Percentiles rank a stretch among this genome's conserved stretches.
Conservation (phyloP, 1,284 basidiomycete genomes). For the Porodaedalea pini region DNA sequence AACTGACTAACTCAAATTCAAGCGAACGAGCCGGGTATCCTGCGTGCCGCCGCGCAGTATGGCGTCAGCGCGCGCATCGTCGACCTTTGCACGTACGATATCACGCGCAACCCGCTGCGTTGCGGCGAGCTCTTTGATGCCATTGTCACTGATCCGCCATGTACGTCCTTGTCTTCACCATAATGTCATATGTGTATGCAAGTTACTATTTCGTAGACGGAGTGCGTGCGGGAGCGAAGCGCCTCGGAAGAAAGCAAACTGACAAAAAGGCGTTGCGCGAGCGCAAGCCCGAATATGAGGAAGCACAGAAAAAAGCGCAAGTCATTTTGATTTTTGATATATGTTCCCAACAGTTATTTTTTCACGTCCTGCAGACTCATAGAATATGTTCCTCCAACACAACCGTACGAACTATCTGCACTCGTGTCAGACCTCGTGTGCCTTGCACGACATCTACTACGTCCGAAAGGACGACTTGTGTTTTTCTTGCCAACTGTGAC, state of each 20-base stretch:
- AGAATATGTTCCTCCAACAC: constrained; percentile 82
- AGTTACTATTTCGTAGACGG: constrained; percentile 59
- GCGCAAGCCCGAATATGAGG: constrained; percentile 31
- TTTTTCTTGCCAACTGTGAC: constrained; percentile 94
- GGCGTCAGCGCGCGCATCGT: constrained; percentile 73
- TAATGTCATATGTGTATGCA: neutral
- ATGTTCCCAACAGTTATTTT: constrained; percentile 22
- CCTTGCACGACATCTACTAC: constrained; percentile 81
- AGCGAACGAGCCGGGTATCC: constrained; percentile 64
- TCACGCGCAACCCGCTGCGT: constrained; percentile 87
- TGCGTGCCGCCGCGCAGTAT: constrained; percentile 83
- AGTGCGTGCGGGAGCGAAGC: constrained; percentile 93
- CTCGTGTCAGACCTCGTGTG: constrained; percentile 81
- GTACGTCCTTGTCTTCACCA: constrained; percentile 42
- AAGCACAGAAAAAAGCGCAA: constrained; percentile 39
- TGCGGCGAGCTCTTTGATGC: constrained; percentile 89
- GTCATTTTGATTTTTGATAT: constrained; percentile 23
- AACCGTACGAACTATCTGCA: constrained; percentile 89
- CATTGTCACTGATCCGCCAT: constrained; percentile 91
- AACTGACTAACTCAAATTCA: constrained; percentile 15
- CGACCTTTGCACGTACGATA: constrained; percentile 87
- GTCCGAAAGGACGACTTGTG: constrained; percentile 84
- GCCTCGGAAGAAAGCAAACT: constrained; percentile 72
- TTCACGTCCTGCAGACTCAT: too few relatives aligned
- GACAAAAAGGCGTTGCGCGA: constrained; percentile 31